Evolutionary conservation across 306 rosid genomes (phyloP).

Genomic region (Spatholobus suberectus): DNA sequence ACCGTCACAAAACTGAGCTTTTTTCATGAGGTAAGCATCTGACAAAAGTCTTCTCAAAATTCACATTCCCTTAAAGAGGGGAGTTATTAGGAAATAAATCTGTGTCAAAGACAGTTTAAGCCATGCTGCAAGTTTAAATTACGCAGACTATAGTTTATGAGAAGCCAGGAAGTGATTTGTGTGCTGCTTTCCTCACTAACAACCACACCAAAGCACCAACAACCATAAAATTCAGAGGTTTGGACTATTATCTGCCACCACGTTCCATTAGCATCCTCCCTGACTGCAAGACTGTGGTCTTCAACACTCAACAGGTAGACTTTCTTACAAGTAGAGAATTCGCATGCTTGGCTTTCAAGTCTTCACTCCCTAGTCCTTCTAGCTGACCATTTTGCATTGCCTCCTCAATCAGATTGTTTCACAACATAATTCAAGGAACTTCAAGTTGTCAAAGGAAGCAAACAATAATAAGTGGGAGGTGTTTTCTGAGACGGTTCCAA

Average conservation of each 20-base stretch:
- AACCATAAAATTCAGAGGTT: slow-evolving; percentile 62
- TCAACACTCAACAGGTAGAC: slow-evolving; percentile 66
- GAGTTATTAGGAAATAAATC: too few species aligned
- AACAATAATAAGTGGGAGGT: slow-evolving; percentile 67
- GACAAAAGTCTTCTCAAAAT: background rate
- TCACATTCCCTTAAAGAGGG: slow-evolving; percentile 2
- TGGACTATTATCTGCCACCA: slow-evolving; percentile 61
- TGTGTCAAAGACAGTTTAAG: background rate
- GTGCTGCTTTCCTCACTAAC: slow-evolving; percentile 93
- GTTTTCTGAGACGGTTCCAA: slow-evolving; percentile 68
- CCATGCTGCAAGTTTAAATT: slow-evolving; percentile 13
- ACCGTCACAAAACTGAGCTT: slow-evolving; percentile 37
- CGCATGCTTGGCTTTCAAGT: slow-evolving; percentile 31
- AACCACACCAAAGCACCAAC: slow-evolving; percentile 50
- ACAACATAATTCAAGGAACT: slow-evolving; percentile 83
- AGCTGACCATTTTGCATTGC: slow-evolving; percentile 21
- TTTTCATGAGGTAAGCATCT: slow-evolving; percentile 57
- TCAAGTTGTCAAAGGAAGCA: slow-evolving; percentile 40
- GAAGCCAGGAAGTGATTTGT: slow-evolving; percentile 48
- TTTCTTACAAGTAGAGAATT: slow-evolving; percentile 32
- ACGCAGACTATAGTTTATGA: slow-evolving; percentile 67
- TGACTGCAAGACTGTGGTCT: slow-evolving; percentile 86
- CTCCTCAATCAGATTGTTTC: slow-evolving; percentile 67
- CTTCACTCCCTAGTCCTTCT: slow-evolving; percentile 8
- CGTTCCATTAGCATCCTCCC: slow-evolving; percentile 89